Evolutionary conservation across 352 stramenopile species (phyloP), one percentile per base, ranked within the genome.

Genomic region (Albugo candida): DNA sequence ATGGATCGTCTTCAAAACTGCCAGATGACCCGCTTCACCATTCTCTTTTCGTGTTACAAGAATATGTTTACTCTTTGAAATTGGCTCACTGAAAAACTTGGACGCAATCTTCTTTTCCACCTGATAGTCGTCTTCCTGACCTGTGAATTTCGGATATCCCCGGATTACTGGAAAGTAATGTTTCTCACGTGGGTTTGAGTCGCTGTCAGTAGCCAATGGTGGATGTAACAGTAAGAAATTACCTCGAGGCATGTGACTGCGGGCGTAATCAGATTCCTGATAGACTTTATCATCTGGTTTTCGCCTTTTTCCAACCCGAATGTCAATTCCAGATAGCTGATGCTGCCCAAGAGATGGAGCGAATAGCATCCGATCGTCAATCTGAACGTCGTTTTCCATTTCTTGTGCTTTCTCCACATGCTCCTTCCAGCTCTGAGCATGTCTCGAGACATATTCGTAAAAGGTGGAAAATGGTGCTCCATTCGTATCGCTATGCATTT

Each of bases 31-130:
- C 1, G 72, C 70, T 41, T 88, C 75, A 38, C 75, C 75, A 45
- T 88, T 88, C 40, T 85, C 75, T 47, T 88, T 88, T 5, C 59
- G 76, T 1, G 75, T 88, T 20, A 64, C 67, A 42, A 88, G 75
- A 18, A 88, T 63, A 53, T 64, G 67, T 10, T 56, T 55, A 5
- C 66, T 57, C 19, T 70, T 53, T 3, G 50, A 31, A 36, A 66
- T 58, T 0, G 75, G 70, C 51, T 82, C 73, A 10, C 61, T 81
- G 48, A 88, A 88, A 52, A 80, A 88, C 67, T 70, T 81, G 24
- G 70, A 83, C 45, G 83, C 39, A 35, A 74, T 48, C 4, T n/a
- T 31, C 8, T n/a, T 11, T 11, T 48, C 24, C 35, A 52, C n/a
- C 44, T 87, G 70, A 12, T 58, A 70, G 51, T 81, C 72, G 54